These are phyloP conservation scores for Epichloe bromicola DNA, from an alignment of 2,329 filamentous ascomycete species.

Conservation along the genomic window DNA sequence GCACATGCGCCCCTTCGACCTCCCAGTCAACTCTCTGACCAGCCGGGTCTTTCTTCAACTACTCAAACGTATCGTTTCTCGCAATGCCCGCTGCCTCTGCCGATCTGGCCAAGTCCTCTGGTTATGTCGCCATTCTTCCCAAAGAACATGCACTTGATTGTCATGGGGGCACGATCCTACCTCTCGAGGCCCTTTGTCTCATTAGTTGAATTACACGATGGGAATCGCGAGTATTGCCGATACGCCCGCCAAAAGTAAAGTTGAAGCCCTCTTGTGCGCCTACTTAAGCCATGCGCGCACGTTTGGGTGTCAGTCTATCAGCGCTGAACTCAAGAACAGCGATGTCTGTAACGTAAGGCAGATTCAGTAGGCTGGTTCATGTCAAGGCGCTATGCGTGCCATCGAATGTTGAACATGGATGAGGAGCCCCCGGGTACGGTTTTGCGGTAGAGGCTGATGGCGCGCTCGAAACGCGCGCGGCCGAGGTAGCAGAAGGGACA, in stretches of 20 bases:
- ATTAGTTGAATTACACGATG: conserved; percentile 65
- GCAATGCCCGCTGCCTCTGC: conserved; percentile 42
- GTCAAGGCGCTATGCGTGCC: conserved; percentile 65
- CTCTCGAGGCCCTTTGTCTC: conserved; percentile 30
- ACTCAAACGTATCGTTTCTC: conserved; percentile 35
- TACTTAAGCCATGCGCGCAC: conserved; percentile 40
- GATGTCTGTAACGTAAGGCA: conserved; percentile 33
- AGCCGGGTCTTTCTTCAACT: conserved; percentile 41
- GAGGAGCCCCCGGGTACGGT: conserved; percentile 41
- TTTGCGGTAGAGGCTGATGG: conserved; percentile 53
- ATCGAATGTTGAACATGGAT: conserved; percentile 61
- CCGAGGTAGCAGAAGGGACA: conserved; percentile 75
- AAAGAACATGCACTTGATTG: conserved; percentile 54
- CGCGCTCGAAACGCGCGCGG: conserved; percentile 59
- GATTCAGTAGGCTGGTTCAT: conserved; percentile 37
- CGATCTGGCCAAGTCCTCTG: conserved; percentile 37
- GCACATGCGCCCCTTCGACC: conserved; percentile 36
- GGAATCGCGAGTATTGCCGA: conserved; percentile 66
- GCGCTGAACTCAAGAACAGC: conserved; percentile 54
- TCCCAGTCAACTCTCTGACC: conserved; percentile 44
- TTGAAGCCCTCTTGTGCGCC: conserved; percentile 56
- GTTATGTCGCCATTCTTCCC: conserved; percentile 53
- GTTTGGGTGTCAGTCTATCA: conserved; percentile 44
- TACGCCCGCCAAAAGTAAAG: conserved; percentile 58
- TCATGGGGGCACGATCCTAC: conserved; percentile 47